Conservation (phyloP, 1,284 basidiomycete species). For the Polyporus tsugae region DNA sequence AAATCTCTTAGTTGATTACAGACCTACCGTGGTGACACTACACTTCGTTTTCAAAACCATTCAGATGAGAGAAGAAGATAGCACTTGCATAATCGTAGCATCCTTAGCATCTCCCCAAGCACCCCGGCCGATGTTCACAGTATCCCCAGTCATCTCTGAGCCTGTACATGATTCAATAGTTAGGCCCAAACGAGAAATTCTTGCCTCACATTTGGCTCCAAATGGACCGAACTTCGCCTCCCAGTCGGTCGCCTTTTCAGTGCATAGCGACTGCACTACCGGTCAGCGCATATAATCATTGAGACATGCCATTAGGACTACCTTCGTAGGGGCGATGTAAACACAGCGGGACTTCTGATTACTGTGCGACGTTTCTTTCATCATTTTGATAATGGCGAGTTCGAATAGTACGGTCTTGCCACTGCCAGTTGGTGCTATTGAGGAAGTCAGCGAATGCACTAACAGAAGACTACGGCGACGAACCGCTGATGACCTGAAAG, state of each 20-base stretch:
- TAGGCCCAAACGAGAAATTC: too few species aligned
- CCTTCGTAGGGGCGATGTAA: conserved; percentile 96
- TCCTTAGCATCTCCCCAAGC: conserved; percentile 77
- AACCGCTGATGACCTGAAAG: conserved; percentile 79
- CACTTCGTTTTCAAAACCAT: not conserved
- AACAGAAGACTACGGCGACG: conserved; percentile 28
- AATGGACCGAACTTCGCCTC: conserved; percentile 77
- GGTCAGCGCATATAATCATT: conserved; percentile 9
- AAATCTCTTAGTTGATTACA: too few species aligned
- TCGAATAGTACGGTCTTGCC: conserved; percentile 97
- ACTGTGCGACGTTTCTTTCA: conserved; percentile 54
- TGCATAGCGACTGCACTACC: conserved; percentile 78
- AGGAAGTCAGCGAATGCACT: conserved; percentile 2
- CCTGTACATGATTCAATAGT: conserved; percentile 51
- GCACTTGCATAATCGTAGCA: conserved; percentile 77
- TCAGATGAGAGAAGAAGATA: not conserved
- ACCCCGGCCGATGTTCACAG: conserved; percentile 65
- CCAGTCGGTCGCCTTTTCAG: conserved; percentile 90
- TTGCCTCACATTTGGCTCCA: conserved; percentile 74
- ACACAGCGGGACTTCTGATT: conserved; percentile 72
- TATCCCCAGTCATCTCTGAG: conserved; percentile 93
- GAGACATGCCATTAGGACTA: conserved; percentile 37
- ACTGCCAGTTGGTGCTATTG: conserved; percentile 86
- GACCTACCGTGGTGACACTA: conserved; percentile 78
- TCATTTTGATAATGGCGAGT: conserved; percentile 84